A percentile compares a stretch with the other conserved stretches of the same genome.
Evolutionary conservation across 371 early-diverging fungal species (phyloP).

Genomic region (Rhizopus arrhizus): DNA sequence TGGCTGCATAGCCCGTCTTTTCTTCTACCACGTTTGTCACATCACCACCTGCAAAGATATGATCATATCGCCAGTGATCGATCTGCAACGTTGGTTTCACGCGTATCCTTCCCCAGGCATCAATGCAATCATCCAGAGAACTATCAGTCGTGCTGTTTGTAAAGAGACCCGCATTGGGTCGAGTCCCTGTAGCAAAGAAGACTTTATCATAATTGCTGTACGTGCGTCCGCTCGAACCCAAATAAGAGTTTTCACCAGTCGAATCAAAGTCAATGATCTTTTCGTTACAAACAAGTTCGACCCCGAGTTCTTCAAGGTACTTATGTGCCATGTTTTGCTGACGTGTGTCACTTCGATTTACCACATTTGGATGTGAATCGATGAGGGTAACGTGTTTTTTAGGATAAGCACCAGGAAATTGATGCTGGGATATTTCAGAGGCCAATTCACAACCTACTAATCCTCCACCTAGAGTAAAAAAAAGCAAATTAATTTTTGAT

Average conservation of each 20-base stretch:
- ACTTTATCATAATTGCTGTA: slow-evolving; percentile 42
- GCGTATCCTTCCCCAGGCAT: slow-evolving; percentile 42
- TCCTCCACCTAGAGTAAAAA: slow-evolving; percentile 52
- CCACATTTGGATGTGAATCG: slow-evolving; percentile 38
- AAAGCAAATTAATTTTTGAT: background rate
- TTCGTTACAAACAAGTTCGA: slow-evolving; percentile 62
- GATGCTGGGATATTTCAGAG: slow-evolving; percentile 51
- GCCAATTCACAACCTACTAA: slow-evolving; percentile 67
- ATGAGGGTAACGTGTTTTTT: slow-evolving; percentile 59
- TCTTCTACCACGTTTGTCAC: slow-evolving; percentile 59
- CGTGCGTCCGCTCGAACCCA: slow-evolving; percentile 33
- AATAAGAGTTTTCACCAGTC: slow-evolving; percentile 32
- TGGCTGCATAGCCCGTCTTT: slow-evolving; percentile 60
- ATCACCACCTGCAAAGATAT: slow-evolving; percentile 70
- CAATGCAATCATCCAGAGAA: slow-evolving; percentile 28
- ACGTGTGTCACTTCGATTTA: slow-evolving; percentile 37
- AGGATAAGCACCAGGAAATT: slow-evolving; percentile 36
- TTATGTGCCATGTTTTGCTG: slow-evolving; percentile 47
- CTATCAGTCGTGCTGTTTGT: slow-evolving; percentile 13
- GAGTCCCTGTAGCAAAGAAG: slow-evolving; percentile 44
- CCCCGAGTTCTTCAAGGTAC: slow-evolving; percentile 56
- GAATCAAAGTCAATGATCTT: slow-evolving; percentile 50
- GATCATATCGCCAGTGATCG: slow-evolving; percentile 49
- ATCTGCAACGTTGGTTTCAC: slow-evolving; percentile 65
- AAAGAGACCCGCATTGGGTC: slow-evolving; percentile 34